phyloP scores from a whole-genome alignment of 2,329 filamentous ascomycete species.

The Sporothrix protearum region DNA sequence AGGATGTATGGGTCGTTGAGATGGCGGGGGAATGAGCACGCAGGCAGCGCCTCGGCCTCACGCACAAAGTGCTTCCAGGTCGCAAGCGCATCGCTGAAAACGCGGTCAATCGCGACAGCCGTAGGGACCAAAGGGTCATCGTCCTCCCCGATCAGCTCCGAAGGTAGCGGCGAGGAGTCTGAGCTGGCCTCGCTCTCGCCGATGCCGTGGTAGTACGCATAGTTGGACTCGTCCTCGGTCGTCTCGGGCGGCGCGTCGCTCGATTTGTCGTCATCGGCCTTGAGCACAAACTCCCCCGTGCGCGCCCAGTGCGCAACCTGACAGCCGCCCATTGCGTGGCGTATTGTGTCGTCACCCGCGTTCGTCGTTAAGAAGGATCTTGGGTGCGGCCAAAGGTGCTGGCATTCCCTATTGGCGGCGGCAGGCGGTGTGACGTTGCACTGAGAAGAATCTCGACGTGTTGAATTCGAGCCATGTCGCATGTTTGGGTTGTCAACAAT shows the following conservation, averaged over 20 bases:
- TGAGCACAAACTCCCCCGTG: constrained; percentile 14
- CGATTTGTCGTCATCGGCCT: constrained; percentile 10
- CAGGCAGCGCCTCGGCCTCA: constrained; percentile 7
- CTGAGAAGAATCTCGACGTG: too few relatives aligned
- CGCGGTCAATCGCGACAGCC: neutral
- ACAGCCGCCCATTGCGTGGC: constrained; percentile 7
- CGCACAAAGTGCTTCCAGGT: constrained; percentile 4
- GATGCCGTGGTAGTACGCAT: constrained; percentile 7
- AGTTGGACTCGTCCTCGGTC: constrained; percentile 14
- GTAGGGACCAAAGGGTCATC: constrained; percentile 17
- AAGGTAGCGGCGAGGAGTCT: neutral
- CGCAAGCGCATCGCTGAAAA: constrained; percentile 1
- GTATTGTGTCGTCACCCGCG: neutral
- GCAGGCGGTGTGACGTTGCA: too few relatives aligned
- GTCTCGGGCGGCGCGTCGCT: constrained; percentile 6
- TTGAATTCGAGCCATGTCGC: too few relatives aligned
- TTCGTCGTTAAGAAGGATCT: neutral
- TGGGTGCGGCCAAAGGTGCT: neutral
- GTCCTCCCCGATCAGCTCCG: constrained; percentile 16
- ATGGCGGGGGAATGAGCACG: neutral
- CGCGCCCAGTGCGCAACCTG: constrained; percentile 19
- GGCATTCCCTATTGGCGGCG: neutral
- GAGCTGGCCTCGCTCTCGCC: neutral
- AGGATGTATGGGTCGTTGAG: constrained; percentile 20
- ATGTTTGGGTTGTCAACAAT: neutral